These are phyloP conservation scores for Miscanthus lutarioriparius DNA, from an alignment of 176 grass and related monocot genomes.

Conservation along the genomic window DNA sequence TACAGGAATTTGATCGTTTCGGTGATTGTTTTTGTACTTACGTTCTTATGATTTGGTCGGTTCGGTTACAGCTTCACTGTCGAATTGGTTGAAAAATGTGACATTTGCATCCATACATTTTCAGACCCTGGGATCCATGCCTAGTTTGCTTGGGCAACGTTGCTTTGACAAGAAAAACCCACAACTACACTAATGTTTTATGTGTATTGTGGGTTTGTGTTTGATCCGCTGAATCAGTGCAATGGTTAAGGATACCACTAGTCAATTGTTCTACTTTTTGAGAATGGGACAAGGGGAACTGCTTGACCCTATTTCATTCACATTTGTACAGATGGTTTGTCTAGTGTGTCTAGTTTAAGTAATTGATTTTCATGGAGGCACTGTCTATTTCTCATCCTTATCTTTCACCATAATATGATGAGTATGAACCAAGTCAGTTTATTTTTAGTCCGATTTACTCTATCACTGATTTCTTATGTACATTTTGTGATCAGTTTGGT, in stretches of 20 bases:
- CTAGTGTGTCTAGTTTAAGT: background rate
- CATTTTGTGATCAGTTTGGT: background rate
- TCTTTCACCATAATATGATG: background rate
- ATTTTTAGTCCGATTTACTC: background rate
- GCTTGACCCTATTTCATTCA: background rate
- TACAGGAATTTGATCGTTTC: no score
- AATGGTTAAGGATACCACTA: slow-evolving; percentile 7
- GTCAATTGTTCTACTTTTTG: slow-evolving; percentile 13
- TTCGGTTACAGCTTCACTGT: no score
- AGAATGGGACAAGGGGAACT: background rate
- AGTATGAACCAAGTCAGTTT: background rate
- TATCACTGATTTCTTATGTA: slow-evolving; percentile 12
- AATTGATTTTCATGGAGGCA: background rate
- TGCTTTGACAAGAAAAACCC: background rate
- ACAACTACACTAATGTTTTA: background rate
- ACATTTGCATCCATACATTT: background rate
- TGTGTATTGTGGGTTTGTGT: background rate
- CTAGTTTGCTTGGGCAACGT: slow-evolving; percentile 26
- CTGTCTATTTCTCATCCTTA: background rate
- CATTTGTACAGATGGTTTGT: background rate
- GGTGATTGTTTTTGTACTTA: no score
- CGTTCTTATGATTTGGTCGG: no score
- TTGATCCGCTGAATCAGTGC: slow-evolving; percentile 13
- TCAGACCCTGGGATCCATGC: slow-evolving; percentile 41
- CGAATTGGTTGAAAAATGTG: background rate